Conservation (phyloP, 23 red algal genomes). For the Gracilaria vermiculophylla region DNA sequence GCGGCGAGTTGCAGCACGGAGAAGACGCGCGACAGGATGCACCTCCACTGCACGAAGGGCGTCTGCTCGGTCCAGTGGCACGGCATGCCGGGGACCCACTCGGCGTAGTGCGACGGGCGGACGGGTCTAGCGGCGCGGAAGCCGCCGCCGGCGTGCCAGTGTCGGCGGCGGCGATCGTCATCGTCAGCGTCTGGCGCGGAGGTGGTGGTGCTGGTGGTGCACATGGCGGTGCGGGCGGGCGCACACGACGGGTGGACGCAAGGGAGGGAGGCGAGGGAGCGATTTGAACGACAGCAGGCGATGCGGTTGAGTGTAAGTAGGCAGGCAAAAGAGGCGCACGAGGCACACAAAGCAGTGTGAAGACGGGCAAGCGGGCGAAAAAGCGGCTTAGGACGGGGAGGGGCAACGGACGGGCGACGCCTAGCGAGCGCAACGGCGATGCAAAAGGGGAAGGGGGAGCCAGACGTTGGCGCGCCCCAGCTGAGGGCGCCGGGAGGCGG, state of each 20-base stretch:
- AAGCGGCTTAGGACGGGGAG: too few relatives aligned
- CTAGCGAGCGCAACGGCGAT: too few relatives aligned
- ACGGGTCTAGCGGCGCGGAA: constrained; percentile 27
- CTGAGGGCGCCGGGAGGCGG: too few relatives aligned
- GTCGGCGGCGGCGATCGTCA: constrained; percentile 21
- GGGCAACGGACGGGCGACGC: too few relatives aligned
- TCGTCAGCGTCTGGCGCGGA: background rate
- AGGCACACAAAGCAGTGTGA: too few relatives aligned
- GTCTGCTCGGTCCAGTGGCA: constrained; percentile 57
- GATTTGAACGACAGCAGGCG: background rate
- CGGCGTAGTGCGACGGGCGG: constrained; percentile 8
- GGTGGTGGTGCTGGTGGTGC: background rate
- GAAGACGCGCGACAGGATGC: constrained; percentile 19
- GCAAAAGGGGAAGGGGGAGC: too few relatives aligned
- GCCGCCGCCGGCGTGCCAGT: constrained; percentile 28
- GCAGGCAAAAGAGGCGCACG: too few relatives aligned
- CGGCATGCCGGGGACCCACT: constrained; percentile 47
- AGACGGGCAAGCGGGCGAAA: too few relatives aligned
- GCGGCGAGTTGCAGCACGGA: constrained; percentile 38
- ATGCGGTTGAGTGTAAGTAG: too few relatives aligned
- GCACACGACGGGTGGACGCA: background rate
- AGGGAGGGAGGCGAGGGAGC: background rate
- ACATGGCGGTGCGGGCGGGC: background rate
- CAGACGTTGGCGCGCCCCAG: too few relatives aligned
- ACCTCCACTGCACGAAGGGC: background rate